These are phyloP conservation scores for Lactarius deliciosus DNA, from an alignment of 768 basidiomycete species.

Conservation along the genomic window DNA sequence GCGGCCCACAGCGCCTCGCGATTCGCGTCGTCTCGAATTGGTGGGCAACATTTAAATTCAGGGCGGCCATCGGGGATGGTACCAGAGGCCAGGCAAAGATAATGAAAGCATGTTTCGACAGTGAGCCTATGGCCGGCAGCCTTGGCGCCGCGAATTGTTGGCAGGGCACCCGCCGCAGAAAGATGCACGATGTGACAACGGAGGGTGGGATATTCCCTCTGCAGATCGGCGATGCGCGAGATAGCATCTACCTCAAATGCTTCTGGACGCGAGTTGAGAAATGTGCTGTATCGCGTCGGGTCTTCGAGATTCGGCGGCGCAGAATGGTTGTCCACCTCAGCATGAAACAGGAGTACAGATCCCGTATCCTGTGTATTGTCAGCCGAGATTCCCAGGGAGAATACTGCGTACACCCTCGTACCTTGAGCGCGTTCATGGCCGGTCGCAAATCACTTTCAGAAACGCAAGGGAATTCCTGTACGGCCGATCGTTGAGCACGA, in stretches of 20 bases:
- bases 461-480: conserved; percentile 91
- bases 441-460: conserved; percentile 59
- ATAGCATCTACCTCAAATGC: conserved; percentile 81
- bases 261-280: conserved; percentile 81
- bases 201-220: conserved; percentile 59
- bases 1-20: conserved; percentile 79
- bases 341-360: conserved; percentile 86
- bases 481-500: conserved; percentile 4
- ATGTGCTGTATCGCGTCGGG: conserved; percentile 69
- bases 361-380: conserved; percentile 51
- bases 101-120: conserved; percentile 98
- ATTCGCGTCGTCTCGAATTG: conserved; percentile 75
- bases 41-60: conserved; percentile 96
- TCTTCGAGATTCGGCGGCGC: conserved; percentile 37
- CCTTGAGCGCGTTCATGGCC: conserved; percentile 78
- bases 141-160: conserved; percentile 68
- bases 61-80: conserved; percentile 73
- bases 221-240: conserved; percentile 66
- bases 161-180: conserved; percentile 81
- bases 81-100: conserved; percentile 75
- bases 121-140: conserved; percentile 67
- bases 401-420: conserved; percentile 33
- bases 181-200: conserved; percentile 96
- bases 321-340: conserved; percentile 66
- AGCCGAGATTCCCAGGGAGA: not conserved